Conservation (phyloP, 371 early-diverging fungal genomes). For the Rhizopus microsporus region DNA sequence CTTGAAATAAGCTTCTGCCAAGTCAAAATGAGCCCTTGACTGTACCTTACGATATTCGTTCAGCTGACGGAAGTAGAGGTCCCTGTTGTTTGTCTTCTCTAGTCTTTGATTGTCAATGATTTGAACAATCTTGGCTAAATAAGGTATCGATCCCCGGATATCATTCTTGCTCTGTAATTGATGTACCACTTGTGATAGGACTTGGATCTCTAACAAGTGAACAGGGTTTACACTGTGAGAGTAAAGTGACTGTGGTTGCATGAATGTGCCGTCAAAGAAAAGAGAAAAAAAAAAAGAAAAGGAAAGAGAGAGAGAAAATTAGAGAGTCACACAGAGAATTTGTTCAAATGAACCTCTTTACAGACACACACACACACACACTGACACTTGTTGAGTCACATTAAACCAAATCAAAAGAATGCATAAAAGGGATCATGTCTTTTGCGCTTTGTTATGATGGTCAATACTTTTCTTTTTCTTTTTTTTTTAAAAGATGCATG, state of each 20-base stretch:
- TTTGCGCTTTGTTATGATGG: too few relatives aligned
- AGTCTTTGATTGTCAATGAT: slow-evolving; percentile 39
- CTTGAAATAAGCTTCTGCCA: slow-evolving; percentile 37
- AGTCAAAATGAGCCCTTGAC: slow-evolving; percentile 40
- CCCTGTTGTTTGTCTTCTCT: slow-evolving; percentile 3
- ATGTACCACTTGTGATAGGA: slow-evolving; percentile 24
- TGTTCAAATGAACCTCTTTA: too few relatives aligned
- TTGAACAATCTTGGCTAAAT: slow-evolving; percentile 46
- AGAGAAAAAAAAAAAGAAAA: background rate
- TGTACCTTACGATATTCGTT: slow-evolving; percentile 21
- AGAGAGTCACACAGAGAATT: too few relatives aligned
- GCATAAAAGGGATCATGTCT: too few relatives aligned
- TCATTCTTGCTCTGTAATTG: slow-evolving; percentile 25
- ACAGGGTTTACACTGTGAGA: slow-evolving; percentile 28
- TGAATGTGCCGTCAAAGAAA: background rate
- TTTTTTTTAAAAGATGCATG: too few relatives aligned
- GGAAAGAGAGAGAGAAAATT: too few relatives aligned
- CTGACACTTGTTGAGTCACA: too few relatives aligned
- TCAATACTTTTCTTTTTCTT: too few relatives aligned
- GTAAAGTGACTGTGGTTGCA: slow-evolving; percentile 16
- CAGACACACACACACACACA: too few relatives aligned
- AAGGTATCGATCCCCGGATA: slow-evolving; percentile 38
- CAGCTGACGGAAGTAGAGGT: slow-evolving; percentile 15
- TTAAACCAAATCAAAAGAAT: too few relatives aligned
- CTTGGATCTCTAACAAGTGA: slow-evolving; percentile 34